Conservation (phyloP, 1,284 basidiomycete genomes). For the Melampsora larici-populina region DNA sequence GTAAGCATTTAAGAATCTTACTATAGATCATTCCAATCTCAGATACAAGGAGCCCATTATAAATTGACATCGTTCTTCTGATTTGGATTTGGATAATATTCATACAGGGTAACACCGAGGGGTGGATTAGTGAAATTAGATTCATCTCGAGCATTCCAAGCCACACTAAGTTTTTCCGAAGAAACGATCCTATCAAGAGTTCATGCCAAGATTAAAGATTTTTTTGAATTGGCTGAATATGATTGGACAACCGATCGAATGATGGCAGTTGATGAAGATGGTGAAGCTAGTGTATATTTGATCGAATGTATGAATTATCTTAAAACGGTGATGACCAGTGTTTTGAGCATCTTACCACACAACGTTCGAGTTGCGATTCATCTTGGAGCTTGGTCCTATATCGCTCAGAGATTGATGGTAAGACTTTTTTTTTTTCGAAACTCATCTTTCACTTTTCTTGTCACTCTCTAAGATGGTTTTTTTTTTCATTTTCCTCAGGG, state of each 20-base stretch:
- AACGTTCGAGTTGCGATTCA: slow-evolving; percentile 83
- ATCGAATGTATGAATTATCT: slow-evolving; percentile 95
- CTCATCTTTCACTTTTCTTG: background rate
- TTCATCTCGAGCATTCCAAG: slow-evolving; percentile 66
- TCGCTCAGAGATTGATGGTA: slow-evolving; percentile 82
- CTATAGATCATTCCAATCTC: slow-evolving; percentile 8
- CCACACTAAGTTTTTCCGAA: slow-evolving; percentile 68
- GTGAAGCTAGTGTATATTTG: slow-evolving; percentile 70
- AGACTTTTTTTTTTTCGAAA: slow-evolving; percentile 34
- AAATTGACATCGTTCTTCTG: slow-evolving; percentile 50
- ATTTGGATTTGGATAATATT: background rate
- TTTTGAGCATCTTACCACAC: slow-evolving; percentile 71
- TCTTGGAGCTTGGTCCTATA: slow-evolving; percentile 74
- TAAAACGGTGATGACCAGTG: slow-evolving; percentile 89
- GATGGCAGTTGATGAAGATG: slow-evolving; percentile 46
- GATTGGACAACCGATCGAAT: slow-evolving; percentile 75
- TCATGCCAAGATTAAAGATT: slow-evolving; percentile 88
- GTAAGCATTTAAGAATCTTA: slow-evolving; percentile 37
- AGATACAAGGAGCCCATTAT: background rate
- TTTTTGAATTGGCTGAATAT: slow-evolving; percentile 90
- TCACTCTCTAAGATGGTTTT: background rate
- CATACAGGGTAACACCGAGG: slow-evolving; percentile 66
- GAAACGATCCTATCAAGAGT: slow-evolving; percentile 78
- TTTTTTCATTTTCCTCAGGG: background rate
- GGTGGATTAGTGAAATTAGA: slow-evolving; percentile 73